Evolutionary conservation across 331 rosid genomes (phyloP), one percentile per base, ranked within the genome.

Genomic region (Pyracantha coccinea): DNA sequence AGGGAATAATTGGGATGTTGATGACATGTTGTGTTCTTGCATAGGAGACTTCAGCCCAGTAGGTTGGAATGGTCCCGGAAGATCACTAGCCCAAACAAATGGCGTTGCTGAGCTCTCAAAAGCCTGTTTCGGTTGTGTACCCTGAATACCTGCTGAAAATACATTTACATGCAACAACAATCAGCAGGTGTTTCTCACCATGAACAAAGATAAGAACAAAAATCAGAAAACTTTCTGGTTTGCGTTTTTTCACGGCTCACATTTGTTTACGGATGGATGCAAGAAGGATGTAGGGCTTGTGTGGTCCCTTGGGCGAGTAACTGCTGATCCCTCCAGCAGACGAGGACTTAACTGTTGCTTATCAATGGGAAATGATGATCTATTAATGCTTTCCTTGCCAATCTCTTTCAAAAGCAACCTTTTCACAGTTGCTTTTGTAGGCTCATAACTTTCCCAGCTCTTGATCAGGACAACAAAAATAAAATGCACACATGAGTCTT

Each of bases 401-500:
- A 65, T 81, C 72, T 92, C 95, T 86, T 85, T 88, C 88, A 88
- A 83, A 78, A 87, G 75, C 84, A 79, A 77, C 85, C 99, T 86
- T 79, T 89, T 87, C 44, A 92, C 88, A 50, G 82, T 92, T 31
- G 96, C 86, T 85, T 87, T 91, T 70, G 96, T 87, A 75, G 98
- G 97, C 67, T 91, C 90, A 75, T 85, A 86, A 71, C 78, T 79
- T 68, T 90, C 89, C 96, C 89, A 88, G 81, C 90, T 87, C 98
- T 89, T 88, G 86, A 83, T 59, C 75, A 23, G 68, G 77, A 68
- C 62, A 9, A 73, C 59, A n/a, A 60, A 72, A 54, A 54, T 53
- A 24, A 44, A 63, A 69, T 17, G 75, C 13, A 79, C 67, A 65
- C 68, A 69, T 74, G 76, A 80, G 67, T 44, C 21, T 55, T 57